These are phyloP conservation scores for Candolleomyces eurysporus DNA, from an alignment of 768 basidiomycete genomes.

Conservation along the genomic window DNA sequence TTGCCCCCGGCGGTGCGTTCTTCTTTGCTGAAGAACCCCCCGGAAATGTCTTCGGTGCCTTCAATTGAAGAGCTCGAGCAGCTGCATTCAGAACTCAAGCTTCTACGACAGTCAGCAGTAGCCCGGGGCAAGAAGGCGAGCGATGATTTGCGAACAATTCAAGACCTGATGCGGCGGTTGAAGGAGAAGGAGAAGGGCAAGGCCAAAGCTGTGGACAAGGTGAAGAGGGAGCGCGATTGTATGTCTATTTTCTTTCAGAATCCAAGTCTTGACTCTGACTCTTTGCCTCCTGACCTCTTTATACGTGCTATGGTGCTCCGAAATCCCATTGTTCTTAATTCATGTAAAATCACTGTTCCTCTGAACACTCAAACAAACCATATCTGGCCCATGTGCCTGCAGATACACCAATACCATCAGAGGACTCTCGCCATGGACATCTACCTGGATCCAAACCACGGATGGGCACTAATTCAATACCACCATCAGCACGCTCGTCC, in stretches of 20 bases:
- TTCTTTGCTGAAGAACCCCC: slow-evolving; percentile 56
- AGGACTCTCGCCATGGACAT: slow-evolving; percentile 43
- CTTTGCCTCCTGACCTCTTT: too few relatives aligned
- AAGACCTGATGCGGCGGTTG: slow-evolving; percentile 73
- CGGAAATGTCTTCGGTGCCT: slow-evolving; percentile 57
- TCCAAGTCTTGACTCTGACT: too few relatives aligned
- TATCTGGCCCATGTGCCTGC: neutral
- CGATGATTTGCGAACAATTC: slow-evolving; percentile 70
- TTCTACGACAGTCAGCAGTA: slow-evolving; percentile 50
- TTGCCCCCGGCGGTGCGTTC: slow-evolving; percentile 53
- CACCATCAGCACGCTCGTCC: slow-evolving; percentile 52
- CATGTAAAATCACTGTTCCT: neutral
- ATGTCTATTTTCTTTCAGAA: slow-evolving; percentile 36
- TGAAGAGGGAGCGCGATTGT: slow-evolving; percentile 77
- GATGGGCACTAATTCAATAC: slow-evolving; percentile 37
- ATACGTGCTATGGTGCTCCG: slow-evolving; percentile 3
- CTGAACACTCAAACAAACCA: neutral
- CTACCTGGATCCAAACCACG: slow-evolving; percentile 42
- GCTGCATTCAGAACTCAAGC: slow-evolving; percentile 59
- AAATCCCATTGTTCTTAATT: slow-evolving; percentile 10
- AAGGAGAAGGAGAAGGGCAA: slow-evolving; percentile 78
- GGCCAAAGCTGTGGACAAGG: slow-evolving; percentile 64
- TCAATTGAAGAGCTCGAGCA: slow-evolving; percentile 68
- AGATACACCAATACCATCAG: slow-evolving; percentile 47
- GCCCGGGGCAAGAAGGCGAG: slow-evolving; percentile 73